Base-by-base conservation (phyloP, 306 rosid genomes). In the Quercus parvula region DNA sequence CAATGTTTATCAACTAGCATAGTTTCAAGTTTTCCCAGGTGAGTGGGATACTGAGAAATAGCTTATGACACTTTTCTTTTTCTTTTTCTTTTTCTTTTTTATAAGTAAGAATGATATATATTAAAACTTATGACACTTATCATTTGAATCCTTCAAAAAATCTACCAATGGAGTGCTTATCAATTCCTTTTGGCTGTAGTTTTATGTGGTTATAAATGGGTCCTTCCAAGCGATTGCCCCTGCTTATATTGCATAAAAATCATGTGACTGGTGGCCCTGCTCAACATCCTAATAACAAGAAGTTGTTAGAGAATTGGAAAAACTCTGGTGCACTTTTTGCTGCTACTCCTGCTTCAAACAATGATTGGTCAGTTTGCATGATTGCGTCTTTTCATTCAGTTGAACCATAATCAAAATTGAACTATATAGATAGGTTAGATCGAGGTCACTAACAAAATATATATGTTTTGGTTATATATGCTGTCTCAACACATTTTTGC, bases 271-370 rank as follows among this genome's bases (percentile, higher is more conserved):
- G 90, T 30, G 91, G 96, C 84, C 92, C 96, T 68, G 96, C 97
- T 69, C 90, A 73, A 79, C 80, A 59, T 75, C 96, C 92, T 56
- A 84, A 79, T 49, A 87, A 89, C 92, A 90, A 77, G 92, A 87
- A 67, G 68, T 83, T 91, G 79, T 33, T 96, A 83, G 98, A 90
- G 87, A 83, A 61, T 44, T 96, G 97, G 98, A 85, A 82, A 85
- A 78, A 77, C 31, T 75, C 84, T 5, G 90, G 92, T 72, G 88
- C 90, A 22, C 94, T 96, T 63, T 96, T 91, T 82, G 82, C 94
- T 78, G 88, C 98, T 30, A 96, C 99, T 75, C 77, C 75, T n/a
- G 91, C 96, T 83, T 90, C 97, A 62, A 91, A 96, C 75, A 97
- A 96, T 78, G 99, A 93, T 82, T 91, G 99, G 98, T 93, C 82